Conservation (phyloP, 2,329 filamentous ascomycete genomes). For the Sporothrix schenckii region DNA sequence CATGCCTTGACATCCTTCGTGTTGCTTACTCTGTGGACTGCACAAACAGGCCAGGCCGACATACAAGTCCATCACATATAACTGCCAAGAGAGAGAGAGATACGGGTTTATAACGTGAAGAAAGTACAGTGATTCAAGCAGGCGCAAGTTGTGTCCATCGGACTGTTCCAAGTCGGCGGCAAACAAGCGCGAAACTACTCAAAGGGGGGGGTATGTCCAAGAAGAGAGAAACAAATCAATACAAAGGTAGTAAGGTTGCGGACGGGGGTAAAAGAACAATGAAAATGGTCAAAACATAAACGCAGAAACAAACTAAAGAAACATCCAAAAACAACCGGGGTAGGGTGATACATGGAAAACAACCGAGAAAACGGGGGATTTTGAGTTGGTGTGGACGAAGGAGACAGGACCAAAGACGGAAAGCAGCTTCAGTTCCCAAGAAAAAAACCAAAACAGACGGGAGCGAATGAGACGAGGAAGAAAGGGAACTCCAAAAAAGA, state of each 20-base stretch:
- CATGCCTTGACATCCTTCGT: no score
- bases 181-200: background rate
- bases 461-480: background rate
- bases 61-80: background rate
- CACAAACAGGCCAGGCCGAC: background rate
- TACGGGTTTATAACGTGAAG: background rate
- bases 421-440: background rate
- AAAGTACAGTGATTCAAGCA: slow-evolving; percentile 7
- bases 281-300: background rate
- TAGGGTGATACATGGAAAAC: background rate
- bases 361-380: background rate
- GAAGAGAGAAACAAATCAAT: background rate
- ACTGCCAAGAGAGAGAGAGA: background rate
- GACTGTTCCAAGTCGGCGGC: background rate
- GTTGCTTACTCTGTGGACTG: no score
- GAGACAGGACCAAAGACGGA: background rate
- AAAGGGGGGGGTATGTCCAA: slow-evolving; percentile 23
- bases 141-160: background rate
- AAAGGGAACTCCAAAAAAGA: background rate
- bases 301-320: background rate
- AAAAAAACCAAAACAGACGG: background rate
- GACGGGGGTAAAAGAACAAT: background rate
- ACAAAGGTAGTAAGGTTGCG: background rate
- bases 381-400: background rate
- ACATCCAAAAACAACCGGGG: background rate